Evolutionary conservation across 2,329 filamentous ascomycete genomes (phyloP).

Genomic region (Clonostachys chloroleuca): DNA sequence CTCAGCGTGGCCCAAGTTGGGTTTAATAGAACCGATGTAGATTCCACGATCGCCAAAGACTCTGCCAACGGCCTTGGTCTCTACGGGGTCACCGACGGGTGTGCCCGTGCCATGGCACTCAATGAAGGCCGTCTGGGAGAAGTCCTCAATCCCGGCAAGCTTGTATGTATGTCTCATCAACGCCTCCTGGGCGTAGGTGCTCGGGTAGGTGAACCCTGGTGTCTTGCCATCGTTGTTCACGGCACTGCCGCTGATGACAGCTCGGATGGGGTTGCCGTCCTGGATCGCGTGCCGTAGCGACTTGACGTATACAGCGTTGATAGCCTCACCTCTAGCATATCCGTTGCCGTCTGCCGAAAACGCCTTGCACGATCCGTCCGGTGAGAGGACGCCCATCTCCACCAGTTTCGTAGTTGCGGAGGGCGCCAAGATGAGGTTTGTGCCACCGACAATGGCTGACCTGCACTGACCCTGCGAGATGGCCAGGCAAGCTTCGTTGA

Average conservation of each 20-base stretch:
- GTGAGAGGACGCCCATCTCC: conserved; percentile 15
- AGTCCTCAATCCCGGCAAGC: conserved; percentile 12
- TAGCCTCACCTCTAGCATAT: conserved; percentile 40
- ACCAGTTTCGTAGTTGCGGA: conserved; percentile 10
- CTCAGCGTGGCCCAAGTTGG: conserved; percentile 30
- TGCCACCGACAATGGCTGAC: conserved; percentile 22
- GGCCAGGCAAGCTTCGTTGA: conserved; percentile 22
- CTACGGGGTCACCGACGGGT: conserved; percentile 32
- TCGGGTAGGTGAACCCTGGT: conserved; percentile 34
- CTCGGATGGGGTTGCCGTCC: conserved; percentile 31
- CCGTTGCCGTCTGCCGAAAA: conserved; percentile 36
- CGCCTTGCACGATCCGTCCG: conserved; percentile 15
- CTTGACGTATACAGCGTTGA: conserved; percentile 34
- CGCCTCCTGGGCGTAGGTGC: conserved; percentile 20
- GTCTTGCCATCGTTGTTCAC: conserved; percentile 31
- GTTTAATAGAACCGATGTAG: conserved; percentile 25
- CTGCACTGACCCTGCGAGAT: conserved; percentile 16
- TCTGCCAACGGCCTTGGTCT: conserved; percentile 24
- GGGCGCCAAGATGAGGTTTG: conserved; percentile 23
- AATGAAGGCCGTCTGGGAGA: conserved; percentile 17
- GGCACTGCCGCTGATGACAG: conserved; percentile 23
- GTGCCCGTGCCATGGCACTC: conserved; percentile 43
- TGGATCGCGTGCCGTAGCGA: conserved; percentile 33
- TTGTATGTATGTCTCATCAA: conserved; percentile 30
- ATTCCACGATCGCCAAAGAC: conserved; percentile 18